These are phyloP conservation scores for Globisporangium canariense DNA, from an alignment of 352 stramenopile species.

Conservation along the genomic window DNA sequence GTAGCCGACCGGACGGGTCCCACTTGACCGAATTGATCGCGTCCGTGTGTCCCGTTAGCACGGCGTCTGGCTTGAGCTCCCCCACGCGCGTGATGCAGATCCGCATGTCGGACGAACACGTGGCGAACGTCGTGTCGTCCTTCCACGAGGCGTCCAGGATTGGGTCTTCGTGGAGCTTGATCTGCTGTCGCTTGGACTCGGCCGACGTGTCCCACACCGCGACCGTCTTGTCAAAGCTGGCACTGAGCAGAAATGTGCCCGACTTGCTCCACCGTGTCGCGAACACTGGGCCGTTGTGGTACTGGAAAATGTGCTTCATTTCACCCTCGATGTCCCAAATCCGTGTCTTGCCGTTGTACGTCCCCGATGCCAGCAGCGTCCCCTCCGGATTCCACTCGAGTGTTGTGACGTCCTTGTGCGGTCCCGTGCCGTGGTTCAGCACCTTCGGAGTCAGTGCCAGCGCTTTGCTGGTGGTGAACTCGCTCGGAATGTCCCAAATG, in stretches of 20 bases:
- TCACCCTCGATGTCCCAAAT: slow-evolving; percentile 76
- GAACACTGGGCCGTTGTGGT: slow-evolving; percentile 85
- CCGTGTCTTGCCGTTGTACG: slow-evolving; percentile 92
- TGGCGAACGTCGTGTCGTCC: slow-evolving; percentile 92
- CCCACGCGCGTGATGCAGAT: slow-evolving; percentile 91
- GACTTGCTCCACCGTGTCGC: slow-evolving; percentile 82
- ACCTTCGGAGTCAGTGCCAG: slow-evolving; percentile 45
- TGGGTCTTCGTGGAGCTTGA: slow-evolving; percentile 89
- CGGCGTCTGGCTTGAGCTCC: slow-evolving; percentile 63
- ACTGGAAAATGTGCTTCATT: slow-evolving; percentile 80
- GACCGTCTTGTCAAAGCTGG: slow-evolving; percentile 86
- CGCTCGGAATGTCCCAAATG: slow-evolving; percentile 91
- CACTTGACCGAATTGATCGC: slow-evolving; percentile 99
- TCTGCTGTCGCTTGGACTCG: slow-evolving; percentile 93
- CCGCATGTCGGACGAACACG: slow-evolving; percentile 92
- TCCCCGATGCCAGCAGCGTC: slow-evolving; percentile 91
- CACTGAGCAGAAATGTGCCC: slow-evolving; percentile 66
- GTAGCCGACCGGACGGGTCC: slow-evolving; percentile 90
- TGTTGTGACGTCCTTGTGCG: slow-evolving; percentile 97
- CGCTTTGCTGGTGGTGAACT: slow-evolving; percentile 37
- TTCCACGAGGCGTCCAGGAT: slow-evolving; percentile 94
- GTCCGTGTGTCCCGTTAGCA: slow-evolving; percentile 92
- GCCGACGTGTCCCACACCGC: slow-evolving; percentile 76
- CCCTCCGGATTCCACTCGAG: slow-evolving; percentile 96
- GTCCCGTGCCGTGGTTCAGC: slow-evolving; percentile 75